Base-by-base conservation (phyloP, 257 asterid species). In the Penstemon newberryi region DNA sequence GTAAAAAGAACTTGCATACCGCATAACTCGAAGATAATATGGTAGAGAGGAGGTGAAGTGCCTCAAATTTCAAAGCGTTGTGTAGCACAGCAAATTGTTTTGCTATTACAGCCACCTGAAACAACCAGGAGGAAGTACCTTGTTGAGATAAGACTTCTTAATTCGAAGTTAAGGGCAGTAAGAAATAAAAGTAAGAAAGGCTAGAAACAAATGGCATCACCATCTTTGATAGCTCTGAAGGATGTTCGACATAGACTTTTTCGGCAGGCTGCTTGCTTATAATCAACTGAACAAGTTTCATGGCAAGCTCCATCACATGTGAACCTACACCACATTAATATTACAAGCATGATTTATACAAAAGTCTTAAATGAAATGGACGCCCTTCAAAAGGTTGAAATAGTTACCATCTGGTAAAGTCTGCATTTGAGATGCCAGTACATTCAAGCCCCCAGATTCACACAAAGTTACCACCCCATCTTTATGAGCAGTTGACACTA, bases 101-200 rank as follows among this genome's bases (percentile, higher is more conserved):
- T n/a, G 97, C 84, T 61, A 76, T 74, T 69, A 80, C 86, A 75
- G 81, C 85, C 78, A 90, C 97, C 99, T 93, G 84, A 75, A 84
- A 79, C 39, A 67, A 65, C 15, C 39, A 63, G 70, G 50, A 68
- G 47, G 25, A 65, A 67, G 18, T 33, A 54, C 64, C 68, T 72
- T 41, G 56, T 19, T 76, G 37, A 67, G 72, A 71, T 36, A 69
- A 74, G 54, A 49, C n/a, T 55, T 51, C 53, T 63, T 67, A 50
- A 70, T 13, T 45, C 68, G 50, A 25, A 49, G 43, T 15, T 4
- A 9, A 39, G 18, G 38, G 8, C 12, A 73, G 56, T 55, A 43
- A 60, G 70, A 57, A 73, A 44, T 58, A 56, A 74, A 63, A 9
- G 11, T 33, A 54, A 54, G 60, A 54, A 37, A 65, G 53, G 42